phyloP scores from a whole-genome alignment of 768 basidiomycete genomes.

The Lentinus brumalis region DNA sequence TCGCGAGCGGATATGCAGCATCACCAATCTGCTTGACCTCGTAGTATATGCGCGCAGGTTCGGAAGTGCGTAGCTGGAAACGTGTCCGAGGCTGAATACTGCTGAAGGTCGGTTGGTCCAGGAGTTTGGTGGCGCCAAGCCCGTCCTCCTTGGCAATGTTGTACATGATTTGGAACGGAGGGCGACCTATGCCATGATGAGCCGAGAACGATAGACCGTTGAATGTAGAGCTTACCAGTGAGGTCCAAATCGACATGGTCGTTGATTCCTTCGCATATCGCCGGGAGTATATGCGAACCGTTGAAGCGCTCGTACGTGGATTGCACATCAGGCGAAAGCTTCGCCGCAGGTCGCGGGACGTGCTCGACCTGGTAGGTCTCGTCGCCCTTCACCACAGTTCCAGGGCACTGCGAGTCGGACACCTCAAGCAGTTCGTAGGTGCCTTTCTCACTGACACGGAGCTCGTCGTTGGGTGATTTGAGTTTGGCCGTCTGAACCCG shows the following conservation, averaged over 20 bases:
- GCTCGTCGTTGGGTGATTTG: constrained; percentile 66
- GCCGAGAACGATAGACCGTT: neutral
- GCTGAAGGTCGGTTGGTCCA: constrained; percentile 80
- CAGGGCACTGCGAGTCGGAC: constrained; percentile 83
- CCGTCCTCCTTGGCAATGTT: constrained; percentile 75
- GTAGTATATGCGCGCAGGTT: constrained; percentile 82
- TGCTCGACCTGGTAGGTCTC: constrained; percentile 73
- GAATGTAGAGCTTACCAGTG: constrained; percentile 47
- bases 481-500: constrained; percentile 44
- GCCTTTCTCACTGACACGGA: constrained; percentile 76
- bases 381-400: constrained; percentile 60
- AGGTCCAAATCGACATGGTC: constrained; percentile 86
- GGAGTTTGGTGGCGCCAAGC: constrained; percentile 65
- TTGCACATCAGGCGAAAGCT: constrained; percentile 58
- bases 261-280: constrained; percentile 81
- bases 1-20: constrained; percentile 75
- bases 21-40: constrained; percentile 91
- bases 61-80: constrained; percentile 79
- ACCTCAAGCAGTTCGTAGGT: constrained; percentile 75
- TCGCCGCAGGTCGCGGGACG: constrained; percentile 77
- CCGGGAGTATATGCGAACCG: constrained; percentile 70
- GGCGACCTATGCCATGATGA: constrained; percentile 54
- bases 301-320: constrained; percentile 64
- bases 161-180: constrained; percentile 95
- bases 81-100: constrained; percentile 81